Conservation (phyloP, 257 asterid genomes). For the Leptodermis oblonga region DNA sequence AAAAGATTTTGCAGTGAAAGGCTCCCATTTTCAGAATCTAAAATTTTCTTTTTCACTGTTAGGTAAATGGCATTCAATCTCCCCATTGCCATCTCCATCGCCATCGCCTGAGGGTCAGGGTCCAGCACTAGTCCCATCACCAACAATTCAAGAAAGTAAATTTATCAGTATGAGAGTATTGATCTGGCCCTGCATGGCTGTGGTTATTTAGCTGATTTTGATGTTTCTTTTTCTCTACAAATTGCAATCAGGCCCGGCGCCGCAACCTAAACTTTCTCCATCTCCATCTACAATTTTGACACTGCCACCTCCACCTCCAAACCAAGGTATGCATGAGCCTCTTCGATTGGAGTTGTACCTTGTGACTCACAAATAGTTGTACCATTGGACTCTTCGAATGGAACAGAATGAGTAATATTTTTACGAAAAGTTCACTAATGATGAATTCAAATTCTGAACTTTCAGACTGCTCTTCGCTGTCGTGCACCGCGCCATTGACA, state of each 20-base stretch:
- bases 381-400: too few species aligned
- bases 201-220: slow-evolving; percentile 11
- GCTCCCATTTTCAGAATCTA: not conserved
- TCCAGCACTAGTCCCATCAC: slow-evolving; percentile 40
- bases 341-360: too few species aligned
- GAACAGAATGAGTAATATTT: too few species aligned
- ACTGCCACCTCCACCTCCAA: slow-evolving; percentile 87
- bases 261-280: slow-evolving; percentile 54
- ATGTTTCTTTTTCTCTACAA: slow-evolving; percentile 20
- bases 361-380: too few species aligned
- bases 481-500: slow-evolving; percentile 72
- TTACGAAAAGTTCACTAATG: too few species aligned
- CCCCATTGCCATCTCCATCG: slow-evolving; percentile 38
- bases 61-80: slow-evolving; percentile 39
- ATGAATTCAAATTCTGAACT: not conserved
- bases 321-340: slow-evolving; percentile 40
- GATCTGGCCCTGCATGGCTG: not conserved
- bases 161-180: slow-evolving; percentile 29
- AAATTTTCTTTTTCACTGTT: not conserved
- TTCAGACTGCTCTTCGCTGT: slow-evolving; percentile 53
- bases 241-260: slow-evolving; percentile 31
- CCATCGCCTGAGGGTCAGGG: slow-evolving; percentile 29
- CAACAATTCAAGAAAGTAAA: slow-evolving; percentile 37
- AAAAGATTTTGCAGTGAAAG: not conserved
- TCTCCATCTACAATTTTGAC: slow-evolving; percentile 49